Evolutionary conservation across 1,139 yeast genomes (phyloP).

Genomic region (Nakaseomyces glabratus): DNA sequence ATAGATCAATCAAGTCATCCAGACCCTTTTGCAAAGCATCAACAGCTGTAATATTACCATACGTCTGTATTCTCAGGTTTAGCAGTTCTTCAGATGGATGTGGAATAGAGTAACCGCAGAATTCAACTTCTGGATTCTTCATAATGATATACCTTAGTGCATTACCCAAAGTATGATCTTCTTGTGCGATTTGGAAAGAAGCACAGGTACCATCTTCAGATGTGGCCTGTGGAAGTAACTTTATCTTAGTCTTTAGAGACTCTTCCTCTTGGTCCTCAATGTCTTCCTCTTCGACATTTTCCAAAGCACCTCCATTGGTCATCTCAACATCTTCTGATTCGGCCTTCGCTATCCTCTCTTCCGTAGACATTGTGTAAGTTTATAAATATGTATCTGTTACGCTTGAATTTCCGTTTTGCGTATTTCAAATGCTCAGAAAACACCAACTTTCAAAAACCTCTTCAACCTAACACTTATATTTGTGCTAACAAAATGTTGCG

Average conservation of each 20-base stretch:
- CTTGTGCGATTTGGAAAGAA: constrained; percentile 83
- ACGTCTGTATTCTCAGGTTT: constrained; percentile 89
- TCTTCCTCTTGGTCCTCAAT: constrained; percentile 31
- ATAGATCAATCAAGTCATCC: constrained; percentile 72
- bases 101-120: constrained; percentile 98
- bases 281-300: constrained; percentile 24
- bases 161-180: constrained; percentile 93
- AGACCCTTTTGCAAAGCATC: constrained; percentile 92
- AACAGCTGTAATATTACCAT: constrained; percentile 77
- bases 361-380: constrained; percentile 7
- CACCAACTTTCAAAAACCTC: too few relatives aligned
- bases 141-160: constrained; percentile 86
- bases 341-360: constrained; percentile 1
- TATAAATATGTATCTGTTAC: too few relatives aligned
- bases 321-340: constrained; percentile 13
- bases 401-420: too few relatives aligned
- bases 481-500: too few relatives aligned
- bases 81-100: constrained; percentile 92
- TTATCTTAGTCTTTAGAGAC: constrained; percentile 35
- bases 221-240: constrained; percentile 67
- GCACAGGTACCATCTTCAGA: constrained; percentile 93
- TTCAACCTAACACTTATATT: too few relatives aligned
- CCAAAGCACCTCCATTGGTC: constrained; percentile 6
- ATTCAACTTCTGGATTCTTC: constrained; percentile 97
- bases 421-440: too few relatives aligned